Base-by-base conservation (phyloP, 331 rosid genomes). In the Malus hybrid region DNA sequence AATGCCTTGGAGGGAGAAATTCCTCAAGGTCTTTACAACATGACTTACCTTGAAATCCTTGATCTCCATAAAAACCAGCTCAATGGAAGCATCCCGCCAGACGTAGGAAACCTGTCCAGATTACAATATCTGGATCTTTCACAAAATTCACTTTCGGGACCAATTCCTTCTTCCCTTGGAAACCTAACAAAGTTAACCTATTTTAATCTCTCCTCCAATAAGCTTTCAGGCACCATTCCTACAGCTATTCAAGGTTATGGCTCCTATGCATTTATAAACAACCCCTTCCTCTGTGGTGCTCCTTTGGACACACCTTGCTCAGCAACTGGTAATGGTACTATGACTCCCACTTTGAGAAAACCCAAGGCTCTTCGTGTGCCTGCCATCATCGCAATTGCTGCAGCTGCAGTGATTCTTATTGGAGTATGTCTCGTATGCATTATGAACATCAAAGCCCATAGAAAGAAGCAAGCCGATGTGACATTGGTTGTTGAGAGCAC, bases 341-440 rank as follows among this genome's bases (percentile, higher is more conserved):
- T 75, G 10, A 61, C 82, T 75, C 72, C 90, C 22, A 50, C 71
- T 50, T 75, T 83, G 4, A 77, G 82, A 83, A 90, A 87, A 77
- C 74, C 91, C 44, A 86, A 87, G 72, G 80, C 80, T 77, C 91
- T 95, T 30, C 88, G 91, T 57, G 87, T 81, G 56, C 90, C 99
- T 77, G 87, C 88, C 71, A 92, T 95, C 75, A 75, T 95, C 44
- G 99, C 97, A 73, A 92, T 95, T 79, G 96, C 89, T 71, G 99
- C 99, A 60, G 99, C 99, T 55, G 96, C 90, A 36, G 67, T 90
- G 77, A 95, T 95, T 83, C 87, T 95, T 55, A 42, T 84, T 1
- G 99, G 99, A 76, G 97, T 95, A 68, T 95, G 96, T 86, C 82
- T 95, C 75, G 89, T 95, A 68, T 86, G 89, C 69, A 77, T 90